Conservation (phyloP, 192 early-diverging fungal species). For the Mortierella claussenii region DNA sequence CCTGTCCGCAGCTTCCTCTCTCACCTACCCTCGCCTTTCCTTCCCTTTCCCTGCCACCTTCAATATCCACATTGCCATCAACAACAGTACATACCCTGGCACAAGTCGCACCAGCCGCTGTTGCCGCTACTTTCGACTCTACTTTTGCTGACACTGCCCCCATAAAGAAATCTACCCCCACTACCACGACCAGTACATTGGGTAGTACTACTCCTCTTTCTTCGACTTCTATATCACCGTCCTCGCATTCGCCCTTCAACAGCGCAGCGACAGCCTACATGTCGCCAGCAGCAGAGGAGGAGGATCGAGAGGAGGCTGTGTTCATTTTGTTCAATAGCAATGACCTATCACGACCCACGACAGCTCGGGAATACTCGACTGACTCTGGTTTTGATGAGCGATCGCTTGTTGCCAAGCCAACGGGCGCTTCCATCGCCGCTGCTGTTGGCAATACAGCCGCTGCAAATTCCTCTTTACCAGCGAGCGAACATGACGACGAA, state of each 20-base stretch:
- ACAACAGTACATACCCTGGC: not conserved
- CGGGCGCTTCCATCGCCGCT: not conserved
- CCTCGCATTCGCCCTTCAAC: not conserved
- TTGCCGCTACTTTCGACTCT: not conserved
- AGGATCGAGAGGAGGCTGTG: not conserved
- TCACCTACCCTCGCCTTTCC: not conserved
- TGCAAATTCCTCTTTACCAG: not conserved
- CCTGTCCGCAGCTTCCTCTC: slow-evolving; percentile 2
- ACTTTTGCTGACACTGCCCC: not conserved
- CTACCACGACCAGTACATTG: not conserved
- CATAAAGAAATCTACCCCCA: not conserved
- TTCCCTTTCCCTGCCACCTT: not conserved
- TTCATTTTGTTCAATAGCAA: not conserved
- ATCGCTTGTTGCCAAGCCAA: not conserved
- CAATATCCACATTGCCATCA: not conserved
- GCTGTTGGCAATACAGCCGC: not conserved
- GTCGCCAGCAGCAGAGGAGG: not conserved
- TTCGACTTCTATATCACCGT: not conserved
- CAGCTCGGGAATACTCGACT: slow-evolving; percentile 23
- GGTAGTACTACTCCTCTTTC: not conserved
- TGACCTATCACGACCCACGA: slow-evolving; percentile 1
- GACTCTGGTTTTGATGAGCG: slow-evolving; percentile 44
- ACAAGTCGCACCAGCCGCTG: slow-evolving; percentile 3
- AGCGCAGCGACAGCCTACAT: not conserved
- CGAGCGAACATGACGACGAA: not conserved